phyloP scores from a whole-genome alignment of 2,329 filamentous ascomycete genomes.

The Neoascochyta sp. region DNA sequence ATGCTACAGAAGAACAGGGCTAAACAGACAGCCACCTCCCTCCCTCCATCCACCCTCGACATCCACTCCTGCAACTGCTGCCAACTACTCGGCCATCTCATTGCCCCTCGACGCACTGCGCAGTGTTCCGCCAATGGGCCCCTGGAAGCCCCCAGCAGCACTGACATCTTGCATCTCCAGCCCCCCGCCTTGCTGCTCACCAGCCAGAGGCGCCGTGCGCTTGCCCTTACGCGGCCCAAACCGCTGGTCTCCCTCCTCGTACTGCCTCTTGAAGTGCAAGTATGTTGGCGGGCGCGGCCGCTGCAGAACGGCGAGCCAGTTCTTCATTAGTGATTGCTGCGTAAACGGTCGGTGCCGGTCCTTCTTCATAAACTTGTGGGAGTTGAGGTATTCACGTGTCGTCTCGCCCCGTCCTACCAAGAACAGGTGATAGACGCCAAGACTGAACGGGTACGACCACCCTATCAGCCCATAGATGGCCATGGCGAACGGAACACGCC shows the following conservation, averaged over 20 bases:
- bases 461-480: constrained; percentile 75
- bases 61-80: too few relatives aligned
- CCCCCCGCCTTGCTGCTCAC: constrained; percentile 52
- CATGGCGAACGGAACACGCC: constrained; percentile 82
- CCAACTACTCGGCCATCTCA: too few relatives aligned
- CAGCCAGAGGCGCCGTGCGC: constrained; percentile 46
- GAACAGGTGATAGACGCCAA: constrained; percentile 88
- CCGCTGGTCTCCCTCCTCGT: constrained; percentile 78
- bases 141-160: constrained; percentile 32
- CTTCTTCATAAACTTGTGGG: constrained; percentile 88
- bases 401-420: constrained; percentile 89
- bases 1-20: neutral
- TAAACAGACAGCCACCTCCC: too few relatives aligned
- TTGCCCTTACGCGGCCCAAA: constrained; percentile 61
- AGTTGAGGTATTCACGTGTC: constrained; percentile 92
- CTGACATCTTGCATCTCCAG: constrained; percentile 66
- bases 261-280: constrained; percentile 75
- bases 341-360: constrained; percentile 90
- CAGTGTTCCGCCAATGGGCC: constrained; percentile 22
- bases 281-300: constrained; percentile 85
- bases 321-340: constrained; percentile 69
- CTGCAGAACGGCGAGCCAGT: constrained; percentile 76
- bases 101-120: constrained; percentile 4
- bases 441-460: constrained; percentile 74
- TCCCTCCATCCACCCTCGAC: too few relatives aligned